Evolutionary conservation across 2,329 filamentous ascomycete genomes (phyloP), one percentile per base, ranked within the genome.

Genomic region (Aspergillus ibericus): DNA sequence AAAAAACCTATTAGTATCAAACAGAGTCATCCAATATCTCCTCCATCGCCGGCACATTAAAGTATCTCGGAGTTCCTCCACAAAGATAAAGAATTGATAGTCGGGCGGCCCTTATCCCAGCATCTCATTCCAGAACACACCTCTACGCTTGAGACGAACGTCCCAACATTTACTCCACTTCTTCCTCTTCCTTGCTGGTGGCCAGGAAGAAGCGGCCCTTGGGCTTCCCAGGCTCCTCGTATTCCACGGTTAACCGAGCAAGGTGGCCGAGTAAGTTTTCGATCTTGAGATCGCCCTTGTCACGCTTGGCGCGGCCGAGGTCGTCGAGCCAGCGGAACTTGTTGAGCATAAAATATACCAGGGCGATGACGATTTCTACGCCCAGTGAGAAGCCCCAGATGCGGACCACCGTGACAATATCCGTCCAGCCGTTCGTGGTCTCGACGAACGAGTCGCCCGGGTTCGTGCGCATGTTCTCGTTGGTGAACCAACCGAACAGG

Each of bases 401-500:
- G 7, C 81, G 77, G 15, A 82, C 79, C 7, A 81, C 78, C 12
- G 80, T 82, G 55, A 82, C 77, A 55, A 88, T 82, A 70, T 86
- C 84, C 44, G 81, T 83, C 77, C 82, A 83, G 60, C 85, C 84
- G 62, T 84, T 82, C 9, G 61, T 66, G 34, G 80, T 75, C 53
- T 76, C 74, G 3, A 68, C 65, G 29, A 68, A 75, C 9, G 59
- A 34, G 47, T 63, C 63, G 6, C 25, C 35, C 0, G 74, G 74
- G 1, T 62, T 61, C 1, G 71, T 75, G 27, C 44, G 63, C 72
- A 76, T 75, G 22, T 66, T 73, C 56, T 79, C 70, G 59, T 86
- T 87, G 22, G 83, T 83, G 68, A 92, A 81, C 88, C 89, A 92
- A 51, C 89, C 89, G 76, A 92, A 92, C 66, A 90, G 73, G 74